Evolutionary conservation across 306 rosid genomes (phyloP), one percentile per base, ranked within the genome.

Genomic region (Pyrus betulifolia): DNA sequence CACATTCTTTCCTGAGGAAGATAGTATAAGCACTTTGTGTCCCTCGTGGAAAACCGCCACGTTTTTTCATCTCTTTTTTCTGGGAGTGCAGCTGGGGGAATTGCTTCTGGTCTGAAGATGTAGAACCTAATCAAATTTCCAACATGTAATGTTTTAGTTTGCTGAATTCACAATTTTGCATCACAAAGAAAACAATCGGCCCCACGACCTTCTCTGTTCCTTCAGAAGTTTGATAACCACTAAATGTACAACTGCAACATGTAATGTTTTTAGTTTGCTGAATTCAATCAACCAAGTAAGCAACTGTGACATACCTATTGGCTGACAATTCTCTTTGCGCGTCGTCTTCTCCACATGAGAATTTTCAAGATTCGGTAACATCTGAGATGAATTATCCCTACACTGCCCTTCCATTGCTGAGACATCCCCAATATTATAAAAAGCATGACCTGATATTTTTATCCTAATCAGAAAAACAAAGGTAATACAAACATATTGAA

Each of bases 1-100:
- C 77, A 8, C 86, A 78, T 75, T 82, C 83, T 65, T 63, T 46
- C 65, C 66, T 82, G 46, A 82, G 19, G 54, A 82, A 82, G 69
- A 82, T 78, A 21, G 75, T 76, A 66, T 78, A 82, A 2, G 70
- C 86, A 69, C 80, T 74, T 22, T 73, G 51, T 28, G 33, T 12
- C 54, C 76, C 75, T 57, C 23, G 59, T 14, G 45, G 67, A 51
- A 61, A 46, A 40, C 78, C 79, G 10, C 38, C 15, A 38, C n/a
- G 59, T 59, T 42, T 78, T 71, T 63, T 33, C 33, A 19, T 62
- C 57, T 70, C 77, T 30, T 64, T 67, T 4, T 40, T 49, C 35
- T 70, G 67, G 5, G 74, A 74, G 68, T 49, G 77, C 19, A 28
- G 76, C 72, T 57, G 69, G 3, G 70, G 79, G 12, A 65, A 67